These are phyloP conservation scores for Hymenoscyphus salicellus DNA, from an alignment of 2,329 filamentous ascomycete genomes.

Conservation along the genomic window DNA sequence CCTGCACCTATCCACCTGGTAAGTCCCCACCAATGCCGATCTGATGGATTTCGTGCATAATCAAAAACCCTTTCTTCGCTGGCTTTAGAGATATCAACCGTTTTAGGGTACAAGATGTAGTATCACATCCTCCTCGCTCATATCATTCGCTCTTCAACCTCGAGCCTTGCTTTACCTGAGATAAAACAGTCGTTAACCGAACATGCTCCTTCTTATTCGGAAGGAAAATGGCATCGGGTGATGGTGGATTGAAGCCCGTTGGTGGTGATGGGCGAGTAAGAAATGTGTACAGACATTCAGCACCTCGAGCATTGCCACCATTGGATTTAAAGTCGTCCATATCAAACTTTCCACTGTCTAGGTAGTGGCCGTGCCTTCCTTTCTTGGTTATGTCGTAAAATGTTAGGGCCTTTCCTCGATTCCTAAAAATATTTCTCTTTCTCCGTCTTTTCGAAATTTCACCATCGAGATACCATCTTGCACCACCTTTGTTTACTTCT, in stretches of 20 bases:
- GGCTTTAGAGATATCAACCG: neutral
- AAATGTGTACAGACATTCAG: slow-evolving; percentile 1
- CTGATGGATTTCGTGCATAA: slow-evolving; percentile 1
- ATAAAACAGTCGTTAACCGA: neutral
- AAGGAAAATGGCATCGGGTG: neutral
- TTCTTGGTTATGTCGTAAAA: neutral
- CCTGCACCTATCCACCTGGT: neutral
- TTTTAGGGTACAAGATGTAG: neutral
- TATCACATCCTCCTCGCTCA: neutral
- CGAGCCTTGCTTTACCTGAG: neutral
- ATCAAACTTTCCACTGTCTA: neutral
- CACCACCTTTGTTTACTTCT: neutral
- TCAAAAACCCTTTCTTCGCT: neutral
- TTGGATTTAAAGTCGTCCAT: neutral
- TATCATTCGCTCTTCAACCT: neutral
- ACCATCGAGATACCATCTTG: neutral
- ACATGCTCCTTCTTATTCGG: slow-evolving; percentile 7
- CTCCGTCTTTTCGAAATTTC: neutral
- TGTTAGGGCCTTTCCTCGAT: neutral
- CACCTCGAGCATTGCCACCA: neutral
- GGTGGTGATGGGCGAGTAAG: neutral
- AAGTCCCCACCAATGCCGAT: neutral
- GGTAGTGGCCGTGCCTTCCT: neutral
- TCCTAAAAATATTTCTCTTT: neutral
- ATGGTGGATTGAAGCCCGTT: neutral